These are phyloP conservation scores for Deinandra increscens DNA, from an alignment of 129 eudicot species.

Conservation along the genomic window DNA sequence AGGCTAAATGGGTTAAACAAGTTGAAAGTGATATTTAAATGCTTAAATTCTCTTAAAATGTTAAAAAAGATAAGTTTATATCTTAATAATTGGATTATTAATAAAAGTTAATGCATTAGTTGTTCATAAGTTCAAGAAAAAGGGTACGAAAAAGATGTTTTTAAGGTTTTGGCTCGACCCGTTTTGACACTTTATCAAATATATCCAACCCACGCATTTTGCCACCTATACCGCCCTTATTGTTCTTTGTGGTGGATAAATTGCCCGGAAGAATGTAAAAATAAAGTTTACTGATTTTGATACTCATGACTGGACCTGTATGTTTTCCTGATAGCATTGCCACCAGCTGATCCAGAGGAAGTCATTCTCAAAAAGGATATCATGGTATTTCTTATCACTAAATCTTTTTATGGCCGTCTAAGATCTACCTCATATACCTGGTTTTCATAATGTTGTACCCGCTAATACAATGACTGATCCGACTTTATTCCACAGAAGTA, in stretches of 20 bases:
- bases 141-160: not conserved
- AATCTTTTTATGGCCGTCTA: constrained; percentile 2
- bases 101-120: not conserved
- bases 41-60: not conserved
- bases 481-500: constrained; percentile 50
- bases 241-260: constrained; percentile 3
- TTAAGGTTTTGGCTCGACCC: not conserved
- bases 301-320: constrained; percentile 19
- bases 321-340: constrained; percentile 27
- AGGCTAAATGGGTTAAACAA: not conserved
- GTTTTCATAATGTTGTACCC: constrained; percentile 11
- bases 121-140: not conserved
- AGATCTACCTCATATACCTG: not conserved
- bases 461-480: constrained; percentile 14
- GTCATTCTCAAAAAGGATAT: constrained; percentile 53
- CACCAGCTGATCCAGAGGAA: constrained; percentile 32
- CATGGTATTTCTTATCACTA: constrained; percentile 43
- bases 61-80: not conserved
- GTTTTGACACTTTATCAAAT: not conserved
- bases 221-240: not conserved
- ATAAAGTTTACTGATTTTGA: not conserved
- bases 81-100: not conserved
- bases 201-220: not conserved
- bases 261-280: not conserved
- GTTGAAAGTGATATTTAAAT: not conserved